A percentile compares a stretch with the other conserved stretches of the same genome.
Conservation (phyloP, 2,329 filamentous ascomycete genomes). For the Aureobasidium sp. region DNA sequence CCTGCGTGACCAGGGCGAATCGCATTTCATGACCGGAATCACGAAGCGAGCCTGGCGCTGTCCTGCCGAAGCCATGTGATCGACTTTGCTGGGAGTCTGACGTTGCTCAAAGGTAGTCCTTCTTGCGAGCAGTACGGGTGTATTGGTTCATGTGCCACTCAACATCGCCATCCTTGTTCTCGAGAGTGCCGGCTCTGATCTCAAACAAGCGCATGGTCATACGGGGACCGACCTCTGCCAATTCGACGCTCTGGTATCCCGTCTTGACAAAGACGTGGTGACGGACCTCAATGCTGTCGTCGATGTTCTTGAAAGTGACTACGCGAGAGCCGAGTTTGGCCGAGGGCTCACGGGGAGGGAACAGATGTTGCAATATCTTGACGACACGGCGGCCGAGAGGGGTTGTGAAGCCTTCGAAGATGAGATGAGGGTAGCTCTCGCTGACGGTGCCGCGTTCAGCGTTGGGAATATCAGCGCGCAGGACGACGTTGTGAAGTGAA, state of each 20-base stretch:
- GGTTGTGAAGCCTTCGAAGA: slow-evolving; percentile 89
- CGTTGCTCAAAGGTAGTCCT: slow-evolving; percentile 76
- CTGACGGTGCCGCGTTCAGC: slow-evolving; percentile 78
- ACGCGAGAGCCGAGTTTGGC: slow-evolving; percentile 83
- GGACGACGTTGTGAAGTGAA: slow-evolving; percentile 83
- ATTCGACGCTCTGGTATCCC: slow-evolving; percentile 78
- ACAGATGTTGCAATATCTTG: slow-evolving; percentile 88
- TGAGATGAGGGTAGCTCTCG: slow-evolving; percentile 87
- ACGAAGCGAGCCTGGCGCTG: slow-evolving; percentile 10
- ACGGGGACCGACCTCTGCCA: slow-evolving; percentile 82
- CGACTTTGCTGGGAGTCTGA: neutral
- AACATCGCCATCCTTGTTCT: slow-evolving; percentile 90
- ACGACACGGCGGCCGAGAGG: slow-evolving; percentile 74
- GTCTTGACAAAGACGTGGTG: slow-evolving; percentile 94
- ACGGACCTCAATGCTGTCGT: slow-evolving; percentile 79
- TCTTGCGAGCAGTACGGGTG: slow-evolving; percentile 87
- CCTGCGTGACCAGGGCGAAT: neutral
- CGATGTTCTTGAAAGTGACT: slow-evolving; percentile 89
- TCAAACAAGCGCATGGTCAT: slow-evolving; percentile 98
- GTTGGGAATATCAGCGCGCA: slow-evolving; percentile 89
- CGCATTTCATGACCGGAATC: neutral
- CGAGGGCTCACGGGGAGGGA: slow-evolving; percentile 75
- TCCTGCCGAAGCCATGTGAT: neutral
- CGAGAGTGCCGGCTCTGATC: slow-evolving; percentile 82
- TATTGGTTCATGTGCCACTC: slow-evolving; percentile 97